These are phyloP conservation scores for Phytophthora cajani DNA, from an alignment of 352 stramenopile species.

Conservation along the genomic window DNA sequence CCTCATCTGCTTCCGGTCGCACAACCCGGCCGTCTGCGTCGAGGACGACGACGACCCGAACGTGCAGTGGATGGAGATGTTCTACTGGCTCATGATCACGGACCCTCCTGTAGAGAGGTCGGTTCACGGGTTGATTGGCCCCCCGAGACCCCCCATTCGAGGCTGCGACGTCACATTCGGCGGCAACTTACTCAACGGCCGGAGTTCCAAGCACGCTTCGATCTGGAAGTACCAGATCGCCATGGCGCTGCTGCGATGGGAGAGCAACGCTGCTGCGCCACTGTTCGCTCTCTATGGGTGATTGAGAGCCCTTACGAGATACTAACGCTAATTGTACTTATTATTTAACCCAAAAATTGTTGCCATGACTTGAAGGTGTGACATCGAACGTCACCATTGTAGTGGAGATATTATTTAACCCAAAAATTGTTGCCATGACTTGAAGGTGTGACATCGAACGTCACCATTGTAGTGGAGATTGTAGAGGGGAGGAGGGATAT, in stretches of 20 bases:
- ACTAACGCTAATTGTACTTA: conserved; percentile 19
- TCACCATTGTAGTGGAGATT: not conserved
- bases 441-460: no score
- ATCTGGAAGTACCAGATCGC: conserved; percentile 87
- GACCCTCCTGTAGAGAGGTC: conserved; percentile 38
- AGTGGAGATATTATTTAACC: conserved; percentile 41
- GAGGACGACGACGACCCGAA: conserved; percentile 66
- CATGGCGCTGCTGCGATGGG: conserved; percentile 77
- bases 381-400: no score
- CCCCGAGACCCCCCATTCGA: conserved; percentile 20
- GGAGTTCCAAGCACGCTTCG: conserved; percentile 65
- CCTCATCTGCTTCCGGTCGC: conserved; percentile 76
- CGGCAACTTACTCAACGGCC: conserved; percentile 70
- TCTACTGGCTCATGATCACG: conserved; percentile 79
- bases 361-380: no score
- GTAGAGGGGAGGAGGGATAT: not conserved
- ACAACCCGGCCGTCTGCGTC: conserved; percentile 64
- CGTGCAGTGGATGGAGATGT: conserved; percentile 85
- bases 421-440: not conserved
- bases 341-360: conserved; percentile 29
- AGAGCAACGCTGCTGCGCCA: conserved; percentile 79
- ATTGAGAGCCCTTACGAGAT: not conserved
- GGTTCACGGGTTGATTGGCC: conserved; percentile 17
- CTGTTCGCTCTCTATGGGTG: conserved; percentile 72
- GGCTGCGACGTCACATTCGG: conserved; percentile 75